phyloP scores from a whole-genome alignment of 495 filamentous ascomycete genomes.

The Pseudoneurospora amorphoporcata region DNA sequence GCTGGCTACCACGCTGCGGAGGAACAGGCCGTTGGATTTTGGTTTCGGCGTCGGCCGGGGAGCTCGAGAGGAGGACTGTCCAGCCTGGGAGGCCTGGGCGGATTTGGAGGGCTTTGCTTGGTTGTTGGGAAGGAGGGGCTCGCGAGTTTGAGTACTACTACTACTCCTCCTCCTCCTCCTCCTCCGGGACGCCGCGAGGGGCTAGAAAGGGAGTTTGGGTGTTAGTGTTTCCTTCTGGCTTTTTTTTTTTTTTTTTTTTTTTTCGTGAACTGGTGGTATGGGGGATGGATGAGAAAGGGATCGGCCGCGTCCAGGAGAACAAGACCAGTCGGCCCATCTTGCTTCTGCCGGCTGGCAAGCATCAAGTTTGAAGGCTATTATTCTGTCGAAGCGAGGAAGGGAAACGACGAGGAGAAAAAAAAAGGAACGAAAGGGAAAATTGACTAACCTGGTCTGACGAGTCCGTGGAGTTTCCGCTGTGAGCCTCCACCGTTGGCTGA shows the following conservation, averaged over 20 bases:
- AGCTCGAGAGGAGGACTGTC: not conserved
- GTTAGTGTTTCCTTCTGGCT: not conserved
- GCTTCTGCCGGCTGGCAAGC: not conserved
- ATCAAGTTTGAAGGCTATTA: not conserved
- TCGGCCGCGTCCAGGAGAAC: no score
- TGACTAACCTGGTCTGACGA: not conserved
- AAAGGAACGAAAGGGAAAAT: not conserved
- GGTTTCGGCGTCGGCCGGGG: not conserved
- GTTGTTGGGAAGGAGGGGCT: not conserved
- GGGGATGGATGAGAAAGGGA: not conserved
- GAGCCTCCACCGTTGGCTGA: not conserved
- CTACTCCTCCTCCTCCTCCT: no score
- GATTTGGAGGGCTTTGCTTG: not conserved
- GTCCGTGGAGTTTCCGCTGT: not conserved
- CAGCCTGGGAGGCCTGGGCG: not conserved
- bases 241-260: no score
- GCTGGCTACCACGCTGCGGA: not conserved
- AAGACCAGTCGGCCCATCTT: not conserved
- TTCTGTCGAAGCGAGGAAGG: not conserved
- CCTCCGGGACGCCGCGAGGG: not conserved
- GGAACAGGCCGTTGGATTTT: not conserved
- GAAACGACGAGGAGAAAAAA: not conserved
- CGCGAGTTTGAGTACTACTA: not conserved
- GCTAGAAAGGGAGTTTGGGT: not conserved
- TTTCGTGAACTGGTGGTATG: not conserved